These are phyloP conservation scores for Sherardia arvensis DNA, from an alignment of 257 asterid species.

Conservation along the genomic window DNA sequence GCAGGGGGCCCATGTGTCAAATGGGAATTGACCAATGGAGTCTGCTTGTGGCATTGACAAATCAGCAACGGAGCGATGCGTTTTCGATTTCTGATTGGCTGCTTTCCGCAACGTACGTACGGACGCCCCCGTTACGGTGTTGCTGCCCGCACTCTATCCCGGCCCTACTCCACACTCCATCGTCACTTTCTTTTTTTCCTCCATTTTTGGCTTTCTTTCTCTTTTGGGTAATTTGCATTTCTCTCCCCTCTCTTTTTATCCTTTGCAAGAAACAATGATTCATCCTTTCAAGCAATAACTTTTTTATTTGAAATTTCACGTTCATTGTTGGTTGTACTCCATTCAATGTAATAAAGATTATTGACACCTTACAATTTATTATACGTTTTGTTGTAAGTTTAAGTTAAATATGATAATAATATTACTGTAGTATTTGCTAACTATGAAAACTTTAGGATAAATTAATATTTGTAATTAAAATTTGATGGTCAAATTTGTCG, in stretches of 20 bases:
- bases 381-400: too few relatives aligned
- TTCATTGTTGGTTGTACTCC: too few relatives aligned
- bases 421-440: too few relatives aligned
- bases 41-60: background rate
- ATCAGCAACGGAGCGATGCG: slow-evolving; percentile 22
- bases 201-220: background rate
- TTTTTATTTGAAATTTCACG: too few relatives aligned
- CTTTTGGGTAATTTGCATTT: background rate
- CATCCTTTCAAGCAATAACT: too few relatives aligned
- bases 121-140: slow-evolving; percentile 10
- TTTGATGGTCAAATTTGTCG: too few relatives aligned
- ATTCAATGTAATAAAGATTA: too few relatives aligned
- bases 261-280: too few relatives aligned
- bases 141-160: background rate
- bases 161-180: background rate
- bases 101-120: slow-evolving; percentile 10
- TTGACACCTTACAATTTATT: too few relatives aligned
- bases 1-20: background rate
- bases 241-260: background rate
- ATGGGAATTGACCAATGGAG: slow-evolving; percentile 3
- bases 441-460: too few relatives aligned
- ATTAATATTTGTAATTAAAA: too few relatives aligned
- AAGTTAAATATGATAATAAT: too few relatives aligned
- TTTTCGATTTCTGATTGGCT: slow-evolving; percentile 48
- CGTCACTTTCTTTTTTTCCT: background rate